Evolutionary conservation across 306 rosid genomes (phyloP).

Genomic region (Sicyos baderoa): DNA sequence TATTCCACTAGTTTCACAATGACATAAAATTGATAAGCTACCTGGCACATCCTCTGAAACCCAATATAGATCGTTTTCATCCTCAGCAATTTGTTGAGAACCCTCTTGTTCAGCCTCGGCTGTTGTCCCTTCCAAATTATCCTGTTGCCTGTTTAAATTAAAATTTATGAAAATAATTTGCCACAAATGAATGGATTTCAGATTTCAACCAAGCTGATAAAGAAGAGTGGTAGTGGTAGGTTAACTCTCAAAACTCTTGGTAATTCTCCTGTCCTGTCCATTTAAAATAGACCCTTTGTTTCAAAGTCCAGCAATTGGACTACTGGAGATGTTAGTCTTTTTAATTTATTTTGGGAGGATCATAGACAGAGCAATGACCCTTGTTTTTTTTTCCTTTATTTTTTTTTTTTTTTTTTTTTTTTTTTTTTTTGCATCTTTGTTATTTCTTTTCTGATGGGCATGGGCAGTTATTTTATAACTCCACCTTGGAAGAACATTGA

Average conservation of each 20-base stretch:
- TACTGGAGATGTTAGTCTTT: background rate
- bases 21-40: constrained; percentile 25
- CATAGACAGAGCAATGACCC: background rate
- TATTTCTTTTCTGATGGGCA: background rate
- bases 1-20: constrained; percentile 13
- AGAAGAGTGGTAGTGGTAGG: background rate
- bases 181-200: background rate
- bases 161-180: background rate
- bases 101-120: constrained; percentile 42
- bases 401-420: background rate
- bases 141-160: constrained; percentile 53
- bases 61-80: constrained; percentile 75
- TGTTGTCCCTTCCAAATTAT: constrained; percentile 52
- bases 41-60: constrained; percentile 73
- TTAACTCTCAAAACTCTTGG: background rate
- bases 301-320: background rate
- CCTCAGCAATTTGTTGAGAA: constrained; percentile 33
- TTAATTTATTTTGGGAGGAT: background rate
- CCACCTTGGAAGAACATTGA: background rate
- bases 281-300: background rate
- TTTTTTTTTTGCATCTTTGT: background rate
- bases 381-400: background rate
- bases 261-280: background rate
- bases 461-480: background rate
- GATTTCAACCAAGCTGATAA: background rate